These are phyloP conservation scores for Phlebopus sp. DNA, from an alignment of 1,284 basidiomycete genomes.

Conservation along the genomic window DNA sequence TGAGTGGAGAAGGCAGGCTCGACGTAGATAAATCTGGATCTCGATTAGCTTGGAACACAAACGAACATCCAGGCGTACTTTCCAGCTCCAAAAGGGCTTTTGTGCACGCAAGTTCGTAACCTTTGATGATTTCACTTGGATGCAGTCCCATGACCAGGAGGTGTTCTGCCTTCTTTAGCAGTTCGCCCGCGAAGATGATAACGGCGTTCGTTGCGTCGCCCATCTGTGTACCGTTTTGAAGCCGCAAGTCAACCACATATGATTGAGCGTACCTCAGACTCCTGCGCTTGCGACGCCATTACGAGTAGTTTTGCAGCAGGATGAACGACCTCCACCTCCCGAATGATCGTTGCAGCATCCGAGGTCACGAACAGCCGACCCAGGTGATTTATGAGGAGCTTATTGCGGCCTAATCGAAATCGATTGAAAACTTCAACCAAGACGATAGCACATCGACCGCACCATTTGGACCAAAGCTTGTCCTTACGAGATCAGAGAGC, in stretches of 20 bases:
- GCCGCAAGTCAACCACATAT: not conserved
- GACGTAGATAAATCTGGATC: constrained; percentile 59
- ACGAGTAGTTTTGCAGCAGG: constrained; percentile 97
- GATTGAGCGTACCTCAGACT: constrained; percentile 69
- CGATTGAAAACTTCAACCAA: not conserved
- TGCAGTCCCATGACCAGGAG: constrained; percentile 96
- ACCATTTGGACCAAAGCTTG: constrained; percentile 96
- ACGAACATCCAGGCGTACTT: constrained; percentile 53
- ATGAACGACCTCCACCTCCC: constrained; percentile 97
- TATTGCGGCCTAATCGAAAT: constrained; percentile 73
- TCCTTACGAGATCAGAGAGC: constrained; percentile 92
- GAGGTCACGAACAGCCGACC: constrained; percentile 96
- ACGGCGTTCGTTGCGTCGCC: constrained; percentile 97
- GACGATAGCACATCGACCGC: constrained; percentile 28
- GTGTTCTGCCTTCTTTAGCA: constrained; percentile 92
- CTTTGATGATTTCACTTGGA: constrained; percentile 91
- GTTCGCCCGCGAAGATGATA: constrained; percentile 92
- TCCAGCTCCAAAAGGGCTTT: constrained; percentile 90
- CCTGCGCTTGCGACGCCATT: constrained; percentile 97
- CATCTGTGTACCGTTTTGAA: constrained; percentile 56
- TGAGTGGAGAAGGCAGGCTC: constrained; percentile 76
- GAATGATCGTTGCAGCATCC: constrained; percentile 98
- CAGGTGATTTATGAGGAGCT: constrained; percentile 95
- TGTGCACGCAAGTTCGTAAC: constrained; percentile 91
- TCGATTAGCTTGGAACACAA: constrained; percentile 11